A percentile compares a stretch with the other conserved stretches of the same genome.
phyloP scores from a whole-genome alignment of 2,329 filamentous ascomycete species.

The Keithomyces neogunnii region DNA sequence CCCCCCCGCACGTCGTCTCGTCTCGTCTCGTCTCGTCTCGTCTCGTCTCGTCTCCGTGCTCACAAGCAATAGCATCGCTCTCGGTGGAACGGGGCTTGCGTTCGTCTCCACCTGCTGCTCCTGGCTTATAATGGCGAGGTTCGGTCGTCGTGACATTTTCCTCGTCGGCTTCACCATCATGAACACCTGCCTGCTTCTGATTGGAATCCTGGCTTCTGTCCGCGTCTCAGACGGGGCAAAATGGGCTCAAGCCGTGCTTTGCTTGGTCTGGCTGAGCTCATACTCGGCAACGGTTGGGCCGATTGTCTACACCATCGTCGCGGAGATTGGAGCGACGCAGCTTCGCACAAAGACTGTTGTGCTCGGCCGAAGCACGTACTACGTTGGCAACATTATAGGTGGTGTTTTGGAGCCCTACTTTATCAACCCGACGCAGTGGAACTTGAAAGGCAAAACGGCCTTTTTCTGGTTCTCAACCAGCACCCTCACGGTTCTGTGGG shows the following conservation, averaged over 20 bases:
- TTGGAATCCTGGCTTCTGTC: conserved; percentile 29
- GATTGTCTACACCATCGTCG: conserved; percentile 24
- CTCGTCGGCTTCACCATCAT: conserved; percentile 34
- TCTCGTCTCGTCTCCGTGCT: conserved; percentile 8
- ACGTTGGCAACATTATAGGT: conserved; percentile 13
- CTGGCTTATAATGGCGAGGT: conserved; percentile 32
- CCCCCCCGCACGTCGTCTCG: no score
- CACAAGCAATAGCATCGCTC: conserved; percentile 21
- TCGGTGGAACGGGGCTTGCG: conserved; percentile 31
- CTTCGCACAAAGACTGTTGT: conserved; percentile 24
- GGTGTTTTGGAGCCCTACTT: conserved; percentile 23
- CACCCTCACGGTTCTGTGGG: conserved; percentile 19
- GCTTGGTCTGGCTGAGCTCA: conserved; percentile 23
- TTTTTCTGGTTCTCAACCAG: conserved; percentile 18
- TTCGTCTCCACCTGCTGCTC: conserved; percentile 34
- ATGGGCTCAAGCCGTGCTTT: conserved; percentile 22
- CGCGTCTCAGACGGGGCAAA: conserved; percentile 19
- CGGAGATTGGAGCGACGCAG: conserved; percentile 22
- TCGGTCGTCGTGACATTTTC: conserved; percentile 37
- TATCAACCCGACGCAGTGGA: conserved; percentile 19
- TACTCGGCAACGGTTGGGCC: conserved; percentile 30
- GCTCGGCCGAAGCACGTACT: conserved; percentile 19
- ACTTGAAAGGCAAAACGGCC: conserved; percentile 31
- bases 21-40: no score
- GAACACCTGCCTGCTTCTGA: conserved; percentile 26